Conservation (phyloP, 2,329 filamentous ascomycete species). For the Ceratocystis destructans region DNA sequence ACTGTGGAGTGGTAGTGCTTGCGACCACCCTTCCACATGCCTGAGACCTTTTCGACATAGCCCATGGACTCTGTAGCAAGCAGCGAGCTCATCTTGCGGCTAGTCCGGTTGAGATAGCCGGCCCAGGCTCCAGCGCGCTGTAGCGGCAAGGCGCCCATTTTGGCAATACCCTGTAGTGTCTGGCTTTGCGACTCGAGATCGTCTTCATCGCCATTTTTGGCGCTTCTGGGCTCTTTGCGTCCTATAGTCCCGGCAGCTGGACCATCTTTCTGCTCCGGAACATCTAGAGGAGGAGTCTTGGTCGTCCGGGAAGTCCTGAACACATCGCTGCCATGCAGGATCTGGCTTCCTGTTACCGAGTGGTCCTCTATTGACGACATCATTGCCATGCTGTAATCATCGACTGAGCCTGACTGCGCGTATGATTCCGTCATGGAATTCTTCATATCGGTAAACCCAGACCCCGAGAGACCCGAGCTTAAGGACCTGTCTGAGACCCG, state of each 20-base stretch:
- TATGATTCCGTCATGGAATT: slow-evolving; percentile 58
- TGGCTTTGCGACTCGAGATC: slow-evolving; percentile 26
- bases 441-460: slow-evolving; percentile 34
- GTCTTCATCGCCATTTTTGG: neutral
- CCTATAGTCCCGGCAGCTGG: slow-evolving; percentile 22
- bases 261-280: neutral
- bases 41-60: slow-evolving; percentile 91
- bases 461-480: neutral
- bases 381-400: slow-evolving; percentile 56
- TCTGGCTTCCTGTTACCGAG: slow-evolving; percentile 60
- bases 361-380: slow-evolving; percentile 61
- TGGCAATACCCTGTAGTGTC: slow-evolving; percentile 40
- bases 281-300: neutral
- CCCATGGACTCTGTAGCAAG: slow-evolving; percentile 87
- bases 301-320: slow-evolving; percentile 37
- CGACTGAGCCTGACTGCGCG: slow-evolving; percentile 49
- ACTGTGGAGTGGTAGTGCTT: slow-evolving; percentile 63
- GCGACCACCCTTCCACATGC: slow-evolving; percentile 86
- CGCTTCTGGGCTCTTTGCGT: slow-evolving; percentile 18
- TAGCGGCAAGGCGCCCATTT: slow-evolving; percentile 60
- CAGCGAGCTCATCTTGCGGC: slow-evolving; percentile 67
- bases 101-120: slow-evolving; percentile 64
- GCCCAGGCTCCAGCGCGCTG: slow-evolving; percentile 74
- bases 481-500: neutral
- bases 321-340: slow-evolving; percentile 72